Percentiles rank a stretch among this genome's conserved stretches.
Evolutionary conservation across 1,284 basidiomycete genomes (phyloP).

Genomic region (Ceratobasidium sp.): DNA sequence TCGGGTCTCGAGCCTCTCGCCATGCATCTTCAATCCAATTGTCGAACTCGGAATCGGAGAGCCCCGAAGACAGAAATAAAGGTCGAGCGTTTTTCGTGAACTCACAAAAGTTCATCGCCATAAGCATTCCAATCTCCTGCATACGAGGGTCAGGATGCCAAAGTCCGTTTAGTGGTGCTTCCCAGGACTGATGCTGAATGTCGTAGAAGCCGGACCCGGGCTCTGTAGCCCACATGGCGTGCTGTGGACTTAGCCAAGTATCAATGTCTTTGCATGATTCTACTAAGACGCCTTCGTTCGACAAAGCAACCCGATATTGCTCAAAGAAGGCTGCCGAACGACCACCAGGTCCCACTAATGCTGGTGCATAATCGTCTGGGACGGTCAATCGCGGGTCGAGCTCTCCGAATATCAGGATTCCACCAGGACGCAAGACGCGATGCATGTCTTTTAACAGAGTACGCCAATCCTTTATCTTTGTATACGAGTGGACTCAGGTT

Average conservation of each 20-base stretch:
- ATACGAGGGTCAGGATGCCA: conserved; percentile 22
- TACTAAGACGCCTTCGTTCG: neutral
- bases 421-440: conserved; percentile 39
- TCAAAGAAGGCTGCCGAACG: neutral
- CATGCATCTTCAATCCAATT: conserved; percentile 9
- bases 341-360: neutral
- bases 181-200: neutral
- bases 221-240: neutral
- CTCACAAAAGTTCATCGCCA: conserved; percentile 30
- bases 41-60: conserved; percentile 1
- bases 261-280: conserved; percentile 13
- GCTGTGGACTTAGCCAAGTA: neutral
- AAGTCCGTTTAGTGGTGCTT: conserved; percentile 6
- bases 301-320: neutral
- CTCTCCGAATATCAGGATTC: conserved; percentile 41
- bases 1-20: conserved; percentile 12
- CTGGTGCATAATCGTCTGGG: neutral
- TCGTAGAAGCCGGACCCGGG: neutral
- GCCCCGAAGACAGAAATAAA: conserved; percentile 6
- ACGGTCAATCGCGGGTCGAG: conserved; percentile 25
- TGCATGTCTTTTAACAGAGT: conserved; percentile 36
- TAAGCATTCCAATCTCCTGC: conserved; percentile 26
- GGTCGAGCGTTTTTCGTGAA: conserved; percentile 15
- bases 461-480: conserved; percentile 33
- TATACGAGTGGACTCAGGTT: neutral